Evolutionary conservation across 2,329 filamentous ascomycete species (phyloP).

Genomic region (Truncatella angustata): DNA sequence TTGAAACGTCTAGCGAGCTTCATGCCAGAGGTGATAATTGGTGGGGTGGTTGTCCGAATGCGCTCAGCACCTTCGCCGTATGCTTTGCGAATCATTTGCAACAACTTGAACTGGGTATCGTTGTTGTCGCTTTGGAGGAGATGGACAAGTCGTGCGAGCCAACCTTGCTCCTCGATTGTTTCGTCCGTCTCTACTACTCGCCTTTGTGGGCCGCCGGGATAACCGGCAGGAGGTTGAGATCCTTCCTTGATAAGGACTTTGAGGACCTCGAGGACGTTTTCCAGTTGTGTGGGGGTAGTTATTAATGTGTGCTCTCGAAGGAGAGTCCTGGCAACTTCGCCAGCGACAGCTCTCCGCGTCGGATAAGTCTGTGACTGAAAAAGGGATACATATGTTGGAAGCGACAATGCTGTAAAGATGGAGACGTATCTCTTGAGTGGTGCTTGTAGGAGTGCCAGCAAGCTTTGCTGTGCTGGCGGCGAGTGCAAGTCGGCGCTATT

Average conservation of each 20-base stretch:
- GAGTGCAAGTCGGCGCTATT: conserved; percentile 97
- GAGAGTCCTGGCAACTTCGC: conserved; percentile 80
- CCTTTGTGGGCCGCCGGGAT: conserved; percentile 76
- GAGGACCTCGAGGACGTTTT: conserved; percentile 84
- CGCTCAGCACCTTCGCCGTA: conserved; percentile 92
- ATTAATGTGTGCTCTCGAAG: conserved; percentile 80
- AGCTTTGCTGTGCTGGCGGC: conserved; percentile 79
- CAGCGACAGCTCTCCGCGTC: conserved; percentile 85
- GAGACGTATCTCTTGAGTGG: conserved; percentile 88
- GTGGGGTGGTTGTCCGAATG: conserved; percentile 92
- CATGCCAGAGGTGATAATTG: conserved; percentile 84
- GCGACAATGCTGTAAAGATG: conserved; percentile 90
- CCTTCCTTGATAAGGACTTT: conserved; percentile 94
- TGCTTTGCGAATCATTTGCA: conserved; percentile 83
- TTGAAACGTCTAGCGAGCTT: conserved; percentile 90
- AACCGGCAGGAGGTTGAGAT: conserved; percentile 77
- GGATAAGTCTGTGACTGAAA: conserved; percentile 90
- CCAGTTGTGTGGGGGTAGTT: conserved; percentile 73
- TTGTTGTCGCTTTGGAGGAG: conserved; percentile 81
- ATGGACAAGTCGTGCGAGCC: conserved; percentile 90
- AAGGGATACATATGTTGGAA: conserved; percentile 89
- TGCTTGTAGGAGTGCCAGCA: conserved; percentile 85
- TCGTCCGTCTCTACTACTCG: conserved; percentile 86
- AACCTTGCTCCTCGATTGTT: conserved; percentile 96
- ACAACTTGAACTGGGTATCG: conserved; percentile 88